Conservation (phyloP, 73 alveolate species). For the Paramecium pentaurelia region DNA sequence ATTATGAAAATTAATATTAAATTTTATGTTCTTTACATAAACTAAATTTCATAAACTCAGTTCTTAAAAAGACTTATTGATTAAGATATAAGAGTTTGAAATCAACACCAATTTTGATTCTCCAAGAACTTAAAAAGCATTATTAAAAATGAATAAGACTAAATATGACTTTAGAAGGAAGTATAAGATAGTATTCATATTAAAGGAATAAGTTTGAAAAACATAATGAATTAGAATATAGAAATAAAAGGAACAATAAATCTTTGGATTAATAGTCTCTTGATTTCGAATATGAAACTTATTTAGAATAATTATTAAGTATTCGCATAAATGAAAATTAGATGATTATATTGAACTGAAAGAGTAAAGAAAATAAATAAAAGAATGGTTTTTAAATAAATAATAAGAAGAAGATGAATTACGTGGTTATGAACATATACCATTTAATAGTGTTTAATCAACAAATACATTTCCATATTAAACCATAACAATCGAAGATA, state of each 20-base stretch:
- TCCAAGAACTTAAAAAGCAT: conserved; percentile 25
- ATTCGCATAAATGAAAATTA: neutral
- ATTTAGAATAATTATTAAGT: neutral
- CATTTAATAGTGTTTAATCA: neutral
- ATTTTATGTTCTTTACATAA: conserved; percentile 19
- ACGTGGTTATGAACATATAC: neutral
- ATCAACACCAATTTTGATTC: neutral
- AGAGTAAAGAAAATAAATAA: neutral
- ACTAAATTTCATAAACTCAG: conserved; percentile 37
- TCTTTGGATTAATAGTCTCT: neutral
- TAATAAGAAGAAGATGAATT: conserved; percentile 8
- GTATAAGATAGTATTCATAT: neutral
- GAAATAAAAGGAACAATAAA: neutral
- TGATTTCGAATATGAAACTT: neutral
- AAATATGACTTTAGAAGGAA: neutral
- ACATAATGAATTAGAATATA: neutral
- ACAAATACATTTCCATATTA: neutral
- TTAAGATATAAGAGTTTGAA: neutral
- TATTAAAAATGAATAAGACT: neutral
- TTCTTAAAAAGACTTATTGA: neutral
- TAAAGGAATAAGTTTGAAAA: conserved; percentile 33
- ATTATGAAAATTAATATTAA: neutral
- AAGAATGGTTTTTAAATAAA: neutral
- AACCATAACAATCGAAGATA: conserved; percentile 7
- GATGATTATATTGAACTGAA: conserved; percentile 1